Base-by-base conservation (phyloP, 768 basidiomycete genomes). In the Suillus variegatus region DNA sequence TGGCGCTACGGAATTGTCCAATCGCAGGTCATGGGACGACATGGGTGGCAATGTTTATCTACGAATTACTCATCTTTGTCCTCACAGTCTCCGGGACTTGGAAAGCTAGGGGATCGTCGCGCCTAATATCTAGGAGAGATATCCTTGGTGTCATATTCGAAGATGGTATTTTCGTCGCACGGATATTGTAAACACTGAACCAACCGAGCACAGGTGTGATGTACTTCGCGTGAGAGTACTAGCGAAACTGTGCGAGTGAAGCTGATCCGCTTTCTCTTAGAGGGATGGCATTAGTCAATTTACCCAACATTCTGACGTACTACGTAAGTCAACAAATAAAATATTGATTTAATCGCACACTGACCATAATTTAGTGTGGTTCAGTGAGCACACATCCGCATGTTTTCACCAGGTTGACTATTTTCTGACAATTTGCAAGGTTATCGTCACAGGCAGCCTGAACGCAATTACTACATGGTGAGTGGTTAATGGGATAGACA, bases 41-140 rank as follows among this genome's bases (percentile, higher is more conserved):
- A 22, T 87, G 86, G 85, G 84, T 85, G 68, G 81, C 82, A 2
- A 77, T 86, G 6, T 82, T 86, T 61, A 67, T 80, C 2, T 88
- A 81, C 64, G 86, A 88, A 68, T 65, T 77, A 0, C 71, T 84
- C 25, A 73, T 87, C 16, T 84, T 86, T 64, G 65, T 66, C 35
- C 73, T 87, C 28, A 87, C 84, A 1, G 56, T 86, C 20, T 68
- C 70, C 68, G 84, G 81, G 70, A 84, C 85, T 4, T 79, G 75
- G 74, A 79, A 69, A 60, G 73, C 73, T 14, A 68, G 81, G 6
- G 32, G 32, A 61, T 76, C 74, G 38, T 73, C 72, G 63, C 65
- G 61, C 75, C 35, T 71, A 73, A 20, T 65, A 70, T 47, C 70
- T 62, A 65, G 36, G 71, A 76, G 14, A 62, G 77, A 81, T 38